phyloP scores from a whole-genome alignment of 371 early-diverging fungal genomes.

The Globomyces sp. region DNA sequence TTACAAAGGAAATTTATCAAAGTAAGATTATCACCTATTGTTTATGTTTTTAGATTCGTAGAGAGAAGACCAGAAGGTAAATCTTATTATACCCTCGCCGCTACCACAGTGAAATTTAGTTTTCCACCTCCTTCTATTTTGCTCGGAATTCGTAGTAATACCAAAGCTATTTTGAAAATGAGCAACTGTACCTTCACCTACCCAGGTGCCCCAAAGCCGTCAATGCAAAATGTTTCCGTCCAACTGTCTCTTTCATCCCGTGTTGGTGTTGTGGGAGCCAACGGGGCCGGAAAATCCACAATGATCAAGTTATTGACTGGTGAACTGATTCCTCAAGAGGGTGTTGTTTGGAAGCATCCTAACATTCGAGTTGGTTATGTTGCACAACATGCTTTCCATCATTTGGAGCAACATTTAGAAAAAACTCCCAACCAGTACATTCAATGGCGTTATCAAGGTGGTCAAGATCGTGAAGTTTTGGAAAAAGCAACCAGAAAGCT shows the following conservation, averaged over 20 bases:
- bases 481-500: conserved; percentile 70
- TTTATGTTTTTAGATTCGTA: conserved; percentile 62
- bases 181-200: conserved; percentile 65
- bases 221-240: conserved; percentile 61
- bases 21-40: conserved; percentile 29
- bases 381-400: conserved; percentile 88
- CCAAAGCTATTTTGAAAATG: conserved; percentile 76
- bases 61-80: conserved; percentile 73
- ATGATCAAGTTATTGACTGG: conserved; percentile 80
- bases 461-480: conserved; percentile 78
- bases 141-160: conserved; percentile 70
- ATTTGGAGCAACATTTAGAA: conserved; percentile 78
- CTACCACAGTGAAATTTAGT: conserved; percentile 64
- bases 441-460: conserved; percentile 80
- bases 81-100: conserved; percentile 72
- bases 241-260: conserved; percentile 71
- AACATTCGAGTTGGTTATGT: conserved; percentile 83
- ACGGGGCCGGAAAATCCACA: conserved; percentile 77
- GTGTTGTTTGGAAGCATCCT: conserved; percentile 68
- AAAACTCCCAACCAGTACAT: conserved; percentile 80
- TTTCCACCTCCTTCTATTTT: conserved; percentile 76
- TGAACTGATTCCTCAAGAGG: conserved; percentile 62
- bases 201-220: conserved; percentile 61
- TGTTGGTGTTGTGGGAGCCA: conserved; percentile 77
- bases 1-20: conserved; percentile 79